Evolutionary conservation across 2,329 filamentous ascomycete species (phyloP), one percentile per base, ranked within the genome.

Genomic region (Fusarium sterilihyphosum): DNA sequence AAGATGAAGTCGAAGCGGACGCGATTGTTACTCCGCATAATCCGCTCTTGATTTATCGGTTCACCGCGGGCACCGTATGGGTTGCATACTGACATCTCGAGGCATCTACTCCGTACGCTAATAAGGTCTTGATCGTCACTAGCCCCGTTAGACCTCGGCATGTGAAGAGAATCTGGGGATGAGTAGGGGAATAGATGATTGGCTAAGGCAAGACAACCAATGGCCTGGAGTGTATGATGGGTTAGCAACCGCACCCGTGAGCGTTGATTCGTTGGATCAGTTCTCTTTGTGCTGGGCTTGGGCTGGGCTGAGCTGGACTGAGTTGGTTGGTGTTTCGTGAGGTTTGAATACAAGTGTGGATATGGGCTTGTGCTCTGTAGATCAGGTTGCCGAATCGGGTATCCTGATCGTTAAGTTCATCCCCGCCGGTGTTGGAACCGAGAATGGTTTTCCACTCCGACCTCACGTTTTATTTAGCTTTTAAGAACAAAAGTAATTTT

Each of bases 401-500:
- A 74, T 74, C 57, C 72, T 74, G 57, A 75, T 74, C 72, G 72
- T 53, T 22, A 18, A 70, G 33, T 56, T 41, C 53, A 68, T 67
- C 56, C 63, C 56, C 46, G 33, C 26, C 57, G 46, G 70, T 56
- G 38, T 61, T 59, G 50, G 43, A 46, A 29, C 65, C 49, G 46
- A 33, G 57, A 66, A 59, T 31, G 40, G 46, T n/a, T 35, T 58
- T 26, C 13, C 44, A 53, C 46, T 61, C 56, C 38, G 60, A 37
- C 37, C 37, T 52, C 20, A 20, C 43, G 33, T 38, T 16, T 40
- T 29, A 37, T n/a, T 29, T 53, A 31, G 46, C 33, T 54, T 47
- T 11, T 7, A 37, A 29, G 22, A n/a, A 17, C 22, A 6, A 50
- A 54, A 31, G 38, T 26, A 40, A 35, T n/a, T 37, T n/a, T 41